Percentiles rank a stretch among this genome's conserved stretches.
phyloP scores from a whole-genome alignment of 805 yeast species.

The Suhomyces kilbournensis region DNA sequence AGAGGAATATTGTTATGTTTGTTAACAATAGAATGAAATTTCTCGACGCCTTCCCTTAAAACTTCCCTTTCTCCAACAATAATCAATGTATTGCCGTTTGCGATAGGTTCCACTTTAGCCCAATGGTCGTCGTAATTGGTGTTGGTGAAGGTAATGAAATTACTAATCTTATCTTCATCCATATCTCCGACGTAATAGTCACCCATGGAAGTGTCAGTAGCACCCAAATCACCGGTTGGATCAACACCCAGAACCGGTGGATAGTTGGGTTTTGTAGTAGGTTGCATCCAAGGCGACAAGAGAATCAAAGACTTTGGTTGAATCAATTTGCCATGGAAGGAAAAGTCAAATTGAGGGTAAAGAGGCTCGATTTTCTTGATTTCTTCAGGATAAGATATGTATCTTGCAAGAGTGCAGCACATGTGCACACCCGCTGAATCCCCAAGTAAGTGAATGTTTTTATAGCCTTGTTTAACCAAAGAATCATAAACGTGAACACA shows the following conservation, averaged over 20 bases:
- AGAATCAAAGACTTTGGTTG: slow-evolving; percentile 29
- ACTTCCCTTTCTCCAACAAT: slow-evolving; percentile 34
- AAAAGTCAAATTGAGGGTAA: slow-evolving; percentile 16
- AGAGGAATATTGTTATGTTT: slow-evolving; percentile 17
- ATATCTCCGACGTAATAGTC: slow-evolving; percentile 27
- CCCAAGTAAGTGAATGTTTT: slow-evolving; percentile 16
- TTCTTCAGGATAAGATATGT: slow-evolving; percentile 31
- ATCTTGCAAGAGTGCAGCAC: slow-evolving; percentile 13
- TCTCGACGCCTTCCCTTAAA: slow-evolving; percentile 28
- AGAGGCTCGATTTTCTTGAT: slow-evolving; percentile 20
- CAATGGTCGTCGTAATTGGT: slow-evolving; percentile 23
- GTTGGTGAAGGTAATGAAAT: slow-evolving; percentile 22
- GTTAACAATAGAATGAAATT: slow-evolving; percentile 19
- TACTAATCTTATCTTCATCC: slow-evolving; percentile 10
- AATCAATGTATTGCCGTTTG: slow-evolving; percentile 18
- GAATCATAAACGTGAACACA: slow-evolving; percentile 12
- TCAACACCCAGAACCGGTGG: slow-evolving; percentile 22
- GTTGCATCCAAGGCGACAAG: slow-evolving; percentile 38
- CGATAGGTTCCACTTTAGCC: slow-evolving; percentile 24
- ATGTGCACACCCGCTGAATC: slow-evolving; percentile 21
- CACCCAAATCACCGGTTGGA: slow-evolving; percentile 32
- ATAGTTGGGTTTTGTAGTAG: slow-evolving; percentile 18
- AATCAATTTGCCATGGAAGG: slow-evolving; percentile 16
- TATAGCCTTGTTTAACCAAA: slow-evolving; percentile 14
- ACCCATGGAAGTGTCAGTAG: slow-evolving; percentile 27